These are phyloP conservation scores for Quercus parvula DNA, from an alignment of 306 rosid species.

Conservation along the genomic window DNA sequence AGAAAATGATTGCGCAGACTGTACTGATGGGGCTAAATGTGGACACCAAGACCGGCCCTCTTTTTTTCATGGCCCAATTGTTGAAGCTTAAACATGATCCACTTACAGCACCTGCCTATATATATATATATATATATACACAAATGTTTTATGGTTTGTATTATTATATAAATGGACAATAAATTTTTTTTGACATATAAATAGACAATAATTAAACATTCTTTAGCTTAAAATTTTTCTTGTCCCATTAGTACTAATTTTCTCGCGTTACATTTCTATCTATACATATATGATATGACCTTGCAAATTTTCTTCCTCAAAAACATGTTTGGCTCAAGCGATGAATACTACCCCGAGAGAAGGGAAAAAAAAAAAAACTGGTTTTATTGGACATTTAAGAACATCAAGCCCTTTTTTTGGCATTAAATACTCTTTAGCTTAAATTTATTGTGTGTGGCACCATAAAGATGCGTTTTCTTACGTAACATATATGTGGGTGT, in stretches of 20 bases:
- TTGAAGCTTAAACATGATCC: conserved; percentile 68
- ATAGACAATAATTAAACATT: too few relatives aligned
- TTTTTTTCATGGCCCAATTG: conserved; percentile 89
- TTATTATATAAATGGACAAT: too few relatives aligned
- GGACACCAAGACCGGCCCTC: conserved; percentile 85
- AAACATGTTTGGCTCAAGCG: background rate
- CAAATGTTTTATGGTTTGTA: background rate
- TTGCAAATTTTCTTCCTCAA: background rate
- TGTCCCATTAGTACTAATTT: background rate
- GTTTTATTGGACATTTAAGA: too few relatives aligned
- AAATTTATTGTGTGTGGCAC: too few relatives aligned
- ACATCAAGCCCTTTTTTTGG: too few relatives aligned
- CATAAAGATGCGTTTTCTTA: too few relatives aligned
- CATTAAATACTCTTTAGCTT: too few relatives aligned
- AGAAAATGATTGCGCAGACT: conserved; percentile 65
- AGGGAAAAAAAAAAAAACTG: too few relatives aligned
- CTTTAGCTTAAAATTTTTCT: too few relatives aligned
- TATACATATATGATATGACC: background rate
- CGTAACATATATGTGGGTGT: too few relatives aligned
- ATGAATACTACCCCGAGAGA: background rate
- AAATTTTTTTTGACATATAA: too few relatives aligned
- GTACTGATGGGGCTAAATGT: conserved; percentile 79
- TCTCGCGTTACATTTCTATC: background rate
- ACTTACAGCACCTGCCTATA: conserved; percentile 64
- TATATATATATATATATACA: background rate